Conservation (phyloP, 2,329 filamentous ascomycete species). For the Mariannaea sp. region DNA sequence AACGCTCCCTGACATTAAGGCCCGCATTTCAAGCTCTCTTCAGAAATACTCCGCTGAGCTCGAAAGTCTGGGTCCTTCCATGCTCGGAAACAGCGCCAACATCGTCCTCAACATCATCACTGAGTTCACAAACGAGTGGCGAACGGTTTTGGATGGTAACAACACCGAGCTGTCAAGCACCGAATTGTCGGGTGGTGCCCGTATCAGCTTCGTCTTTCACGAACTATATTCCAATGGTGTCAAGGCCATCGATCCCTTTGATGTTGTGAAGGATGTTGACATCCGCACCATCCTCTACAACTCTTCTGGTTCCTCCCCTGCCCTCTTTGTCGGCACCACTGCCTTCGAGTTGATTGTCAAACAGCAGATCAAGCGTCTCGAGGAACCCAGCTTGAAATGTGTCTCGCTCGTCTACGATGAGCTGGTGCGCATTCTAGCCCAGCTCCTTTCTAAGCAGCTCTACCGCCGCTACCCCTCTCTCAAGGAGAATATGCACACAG, state of each 20-base stretch:
- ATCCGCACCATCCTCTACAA: slow-evolving; percentile 98
- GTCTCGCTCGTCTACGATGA: slow-evolving; percentile 97
- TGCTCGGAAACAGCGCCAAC: slow-evolving; percentile 94
- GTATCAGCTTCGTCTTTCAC: slow-evolving; percentile 99
- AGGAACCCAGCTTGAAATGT: slow-evolving; percentile 97
- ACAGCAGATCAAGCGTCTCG: slow-evolving; percentile 94
- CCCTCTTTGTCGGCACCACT: slow-evolving; percentile 94
- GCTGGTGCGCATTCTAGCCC: slow-evolving; percentile 89
- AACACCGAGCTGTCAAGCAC: slow-evolving; percentile 94
- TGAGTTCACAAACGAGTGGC: slow-evolving; percentile 97
- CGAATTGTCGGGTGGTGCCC: slow-evolving; percentile 92
- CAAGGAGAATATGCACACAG: slow-evolving; percentile 95
- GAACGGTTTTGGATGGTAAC: slow-evolving; percentile 93
- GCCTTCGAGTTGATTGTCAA: slow-evolving; percentile 99
- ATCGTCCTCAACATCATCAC: slow-evolving; percentile 99
- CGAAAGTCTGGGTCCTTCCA: slow-evolving; percentile 82
- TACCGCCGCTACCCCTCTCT: slow-evolving; percentile 92
- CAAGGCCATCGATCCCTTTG: slow-evolving; percentile 97
- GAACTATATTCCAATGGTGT: slow-evolving; percentile 97
- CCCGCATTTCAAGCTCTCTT: slow-evolving; percentile 89
- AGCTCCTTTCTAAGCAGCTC: slow-evolving; percentile 84
- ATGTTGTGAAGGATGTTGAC: slow-evolving; percentile 95
- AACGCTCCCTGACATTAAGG: slow-evolving; percentile 97
- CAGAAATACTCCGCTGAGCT: slow-evolving; percentile 90
- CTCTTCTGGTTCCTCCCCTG: slow-evolving; percentile 96